Conservation (phyloP, 192 early-diverging fungal species). For the Coemansia sp. region DNA sequence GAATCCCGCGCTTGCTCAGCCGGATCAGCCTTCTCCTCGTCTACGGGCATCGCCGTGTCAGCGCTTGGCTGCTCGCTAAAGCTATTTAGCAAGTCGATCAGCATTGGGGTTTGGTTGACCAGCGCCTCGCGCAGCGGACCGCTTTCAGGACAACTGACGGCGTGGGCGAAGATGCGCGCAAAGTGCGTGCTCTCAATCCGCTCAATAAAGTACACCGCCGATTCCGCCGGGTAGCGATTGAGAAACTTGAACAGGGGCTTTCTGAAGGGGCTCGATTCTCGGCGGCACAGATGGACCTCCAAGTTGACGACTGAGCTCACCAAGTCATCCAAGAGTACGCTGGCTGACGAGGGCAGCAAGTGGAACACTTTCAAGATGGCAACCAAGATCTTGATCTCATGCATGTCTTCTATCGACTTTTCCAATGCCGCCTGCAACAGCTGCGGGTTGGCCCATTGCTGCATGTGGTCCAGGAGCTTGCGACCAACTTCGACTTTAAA, state of each 20-base stretch:
- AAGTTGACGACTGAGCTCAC: conserved; percentile 84
- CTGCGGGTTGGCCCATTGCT: conserved; percentile 87
- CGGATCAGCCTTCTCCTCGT: conserved; percentile 18
- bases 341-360: conserved; percentile 84
- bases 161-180: conserved; percentile 65
- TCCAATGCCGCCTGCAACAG: conserved; percentile 78
- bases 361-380: conserved; percentile 93
- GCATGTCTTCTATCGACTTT: conserved; percentile 83
- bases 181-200: conserved; percentile 61
- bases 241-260: conserved; percentile 86
- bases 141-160: conserved; percentile 35
- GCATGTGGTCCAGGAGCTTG: conserved; percentile 94
- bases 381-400: conserved; percentile 92
- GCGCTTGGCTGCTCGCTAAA: conserved; percentile 12
- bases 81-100: conserved; percentile 53
- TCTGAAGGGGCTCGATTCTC: conserved; percentile 91
- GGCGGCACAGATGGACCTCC: conserved; percentile 78
- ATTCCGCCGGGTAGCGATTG: conserved; percentile 84
- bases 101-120: conserved; percentile 54
- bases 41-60: conserved; percentile 15
- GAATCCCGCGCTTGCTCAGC: not conserved
- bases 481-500: conserved; percentile 99
- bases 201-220: conserved; percentile 81
- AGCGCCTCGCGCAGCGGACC: conserved; percentile 64
- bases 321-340: conserved; percentile 90